Evolutionary conservation across 2,329 filamentous ascomycete species (phyloP), one percentile per base, ranked within the genome.

Genomic region (Huntiella omanensis): DNA sequence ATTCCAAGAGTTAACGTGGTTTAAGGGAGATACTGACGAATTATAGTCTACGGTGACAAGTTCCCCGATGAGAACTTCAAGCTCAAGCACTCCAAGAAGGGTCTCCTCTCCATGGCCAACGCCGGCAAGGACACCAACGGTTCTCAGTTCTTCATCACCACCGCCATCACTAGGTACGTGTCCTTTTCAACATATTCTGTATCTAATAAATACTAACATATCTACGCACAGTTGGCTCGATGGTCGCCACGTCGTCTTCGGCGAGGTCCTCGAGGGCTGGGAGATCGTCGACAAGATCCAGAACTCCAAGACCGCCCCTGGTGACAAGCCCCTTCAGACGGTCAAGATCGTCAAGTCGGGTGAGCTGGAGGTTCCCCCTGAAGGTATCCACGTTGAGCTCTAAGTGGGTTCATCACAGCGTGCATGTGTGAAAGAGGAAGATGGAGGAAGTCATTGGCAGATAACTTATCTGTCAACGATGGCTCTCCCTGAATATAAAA

Each of bases 51-150:
- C 62, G 83, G 83, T 57, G 70, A 74, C 56, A 83, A 83, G 66
- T 91, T 91, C 67, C 65, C 75, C 53, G 83, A 92, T 58, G 83
- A 92, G 77, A 91, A 88, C 80, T 91, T 92, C 74, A 88, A 91
- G 78, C 73, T 88, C 60, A 87, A 86, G 73, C 84, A 92, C 77
- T 75, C 71, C 69, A 86, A 85, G 74, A 80, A 77, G 64, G 83
- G 83, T 57, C 67, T 84, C 44, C 68, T 91, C 54, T 85, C 80
- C 64, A 91, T 85, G 83, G 83, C 81, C 64, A 87, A 87, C 66
- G 75, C 81, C 51, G 83, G 83, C 62, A 74, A 77, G 62, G 82
- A 91, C 64, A 91, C 83, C 69, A 87, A 87, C 60, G 83, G 83
- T 60, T 85, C 80, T 49, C 83, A 91, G 62, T 91, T 91, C 71